Percentiles rank a stretch among this genome's conserved stretches.
Conservation (phyloP, 2,329 filamentous ascomycete species). For the Aspergillus sp. region DNA sequence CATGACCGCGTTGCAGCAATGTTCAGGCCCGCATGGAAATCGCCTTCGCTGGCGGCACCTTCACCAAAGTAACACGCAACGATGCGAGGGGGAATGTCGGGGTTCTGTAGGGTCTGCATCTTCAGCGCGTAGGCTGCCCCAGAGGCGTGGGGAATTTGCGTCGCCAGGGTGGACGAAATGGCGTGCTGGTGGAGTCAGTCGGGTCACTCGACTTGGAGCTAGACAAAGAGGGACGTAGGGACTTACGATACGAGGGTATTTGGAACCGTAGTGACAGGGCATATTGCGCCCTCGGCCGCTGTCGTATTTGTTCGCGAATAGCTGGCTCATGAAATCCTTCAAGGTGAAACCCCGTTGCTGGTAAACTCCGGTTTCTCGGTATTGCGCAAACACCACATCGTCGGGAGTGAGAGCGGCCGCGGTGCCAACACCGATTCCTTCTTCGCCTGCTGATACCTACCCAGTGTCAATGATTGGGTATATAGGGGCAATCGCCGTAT, state of each 20-base stretch:
- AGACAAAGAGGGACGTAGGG: not conserved
- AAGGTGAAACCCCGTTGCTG: slow-evolving; percentile 83
- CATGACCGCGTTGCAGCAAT: slow-evolving; percentile 87
- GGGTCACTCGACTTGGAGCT: not conserved
- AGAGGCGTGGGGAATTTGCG: slow-evolving; percentile 83
- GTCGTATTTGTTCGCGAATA: slow-evolving; percentile 86
- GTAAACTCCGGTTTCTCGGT: slow-evolving; percentile 90
- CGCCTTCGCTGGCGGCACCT: slow-evolving; percentile 84
- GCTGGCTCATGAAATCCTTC: slow-evolving; percentile 89
- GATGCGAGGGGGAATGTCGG: slow-evolving; percentile 64
- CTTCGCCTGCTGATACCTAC: slow-evolving; percentile 78
- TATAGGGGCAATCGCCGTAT: not conserved
- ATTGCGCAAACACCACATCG: slow-evolving; percentile 92
- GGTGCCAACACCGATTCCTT: slow-evolving; percentile 88
- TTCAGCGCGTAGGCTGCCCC: slow-evolving; percentile 88
- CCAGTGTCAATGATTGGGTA: not conserved
- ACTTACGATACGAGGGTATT: slow-evolving; percentile 76
- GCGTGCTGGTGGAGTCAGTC: slow-evolving; percentile 70
- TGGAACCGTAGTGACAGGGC: slow-evolving; percentile 93
- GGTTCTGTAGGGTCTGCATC: slow-evolving; percentile 71
- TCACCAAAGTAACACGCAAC: slow-evolving; percentile 88
- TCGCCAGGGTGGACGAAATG: slow-evolving; percentile 80
- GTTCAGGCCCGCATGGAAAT: slow-evolving; percentile 88
- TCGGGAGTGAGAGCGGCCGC: slow-evolving; percentile 78
- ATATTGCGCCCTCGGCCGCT: slow-evolving; percentile 83